These are phyloP conservation scores for Coleophoma crateriformis DNA, from an alignment of 2,329 filamentous ascomycete species.

Conservation along the genomic window DNA sequence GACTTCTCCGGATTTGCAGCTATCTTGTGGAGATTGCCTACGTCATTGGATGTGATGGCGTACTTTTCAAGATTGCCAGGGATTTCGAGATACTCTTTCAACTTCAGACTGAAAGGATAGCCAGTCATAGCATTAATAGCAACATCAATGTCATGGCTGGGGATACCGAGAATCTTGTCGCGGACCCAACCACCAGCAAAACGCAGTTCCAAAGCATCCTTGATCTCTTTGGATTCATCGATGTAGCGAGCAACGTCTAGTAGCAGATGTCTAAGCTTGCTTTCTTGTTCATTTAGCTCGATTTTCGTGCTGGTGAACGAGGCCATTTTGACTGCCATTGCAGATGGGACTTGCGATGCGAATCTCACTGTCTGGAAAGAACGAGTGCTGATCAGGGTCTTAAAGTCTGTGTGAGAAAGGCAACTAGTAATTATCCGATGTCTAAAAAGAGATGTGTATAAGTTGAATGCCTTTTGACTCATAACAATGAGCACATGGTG, in stretches of 20 bases:
- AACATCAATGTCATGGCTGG: conserved; percentile 77
- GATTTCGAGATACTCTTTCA: conserved; percentile 62
- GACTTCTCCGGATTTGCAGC: conserved; percentile 92
- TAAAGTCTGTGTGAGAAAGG: too few relatives aligned
- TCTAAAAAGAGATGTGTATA: too few relatives aligned
- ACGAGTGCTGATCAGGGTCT: too few relatives aligned
- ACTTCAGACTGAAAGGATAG: conserved; percentile 63
- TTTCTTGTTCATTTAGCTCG: conserved; percentile 63
- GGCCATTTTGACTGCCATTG: conserved; percentile 8
- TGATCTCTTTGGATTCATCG: conserved; percentile 40
- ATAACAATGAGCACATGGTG: too few relatives aligned
- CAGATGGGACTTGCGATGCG: too few relatives aligned
- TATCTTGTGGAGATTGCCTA: conserved; percentile 81
- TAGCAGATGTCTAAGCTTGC: conserved; percentile 67
- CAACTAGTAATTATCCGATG: too few relatives aligned
- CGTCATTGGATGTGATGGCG: conserved; percentile 46
- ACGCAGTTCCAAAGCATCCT: conserved; percentile 57
- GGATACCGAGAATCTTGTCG: conserved; percentile 70
- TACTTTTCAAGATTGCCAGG: conserved; percentile 58
- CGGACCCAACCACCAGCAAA: conserved; percentile 87
- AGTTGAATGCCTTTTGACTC: too few relatives aligned
- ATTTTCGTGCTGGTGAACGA: conserved; percentile 29
- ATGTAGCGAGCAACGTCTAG: conserved; percentile 76
- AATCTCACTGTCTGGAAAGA: too few relatives aligned
- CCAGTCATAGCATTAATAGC: conserved; percentile 85